Evolutionary conservation across 805 yeast genomes (phyloP), one percentile per base, ranked within the genome.

Genomic region (Teunomyces cretensis): DNA sequence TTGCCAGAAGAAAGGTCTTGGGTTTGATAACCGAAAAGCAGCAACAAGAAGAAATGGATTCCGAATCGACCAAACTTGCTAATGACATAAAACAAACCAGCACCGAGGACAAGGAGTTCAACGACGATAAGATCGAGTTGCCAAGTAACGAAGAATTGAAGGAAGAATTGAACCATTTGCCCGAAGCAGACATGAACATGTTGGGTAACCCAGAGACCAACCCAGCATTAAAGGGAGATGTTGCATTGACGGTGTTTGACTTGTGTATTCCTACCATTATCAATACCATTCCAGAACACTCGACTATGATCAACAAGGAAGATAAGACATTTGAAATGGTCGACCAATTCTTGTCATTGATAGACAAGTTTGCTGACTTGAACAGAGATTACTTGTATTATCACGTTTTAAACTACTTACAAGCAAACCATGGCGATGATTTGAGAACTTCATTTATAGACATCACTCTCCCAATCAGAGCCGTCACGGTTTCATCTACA

Each of bases 151-250:
- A 83, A 41, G 76, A 74, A 9, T 55, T 83, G 62, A 81, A 81
- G 51, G 80, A 79, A 46, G 80, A 81, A 55, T 72, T 91, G 58
- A 81, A 83, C 45, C 77, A 79, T 42, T 74, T 91, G 50, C 97
- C 97, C 0, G 97, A 90, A 51, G 87, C 90, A 27, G 94, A 90
- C 59, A 75, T 88, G 72, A 84, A 82, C 56, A 83, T 88, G 75
- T 72, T 91, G 53, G 97, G 97, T 19, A 82, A 83, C 50, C 83
- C 85, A n/a, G 95, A 88, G 40, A 80, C 88, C 19, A 92, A 51
- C 81, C 83, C 71, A 81, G 92, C 71, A 67, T 82, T 57, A 82
- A 83, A 45, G 70, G 83, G 68, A 64, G 81, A 56, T 49, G 71
- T 72, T 26, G 75, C 74, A n/a, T 64, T 72, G 46, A 64, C 75